phyloP scores from a whole-genome alignment of 306 rosid genomes.

The Cucumis sativus region DNA sequence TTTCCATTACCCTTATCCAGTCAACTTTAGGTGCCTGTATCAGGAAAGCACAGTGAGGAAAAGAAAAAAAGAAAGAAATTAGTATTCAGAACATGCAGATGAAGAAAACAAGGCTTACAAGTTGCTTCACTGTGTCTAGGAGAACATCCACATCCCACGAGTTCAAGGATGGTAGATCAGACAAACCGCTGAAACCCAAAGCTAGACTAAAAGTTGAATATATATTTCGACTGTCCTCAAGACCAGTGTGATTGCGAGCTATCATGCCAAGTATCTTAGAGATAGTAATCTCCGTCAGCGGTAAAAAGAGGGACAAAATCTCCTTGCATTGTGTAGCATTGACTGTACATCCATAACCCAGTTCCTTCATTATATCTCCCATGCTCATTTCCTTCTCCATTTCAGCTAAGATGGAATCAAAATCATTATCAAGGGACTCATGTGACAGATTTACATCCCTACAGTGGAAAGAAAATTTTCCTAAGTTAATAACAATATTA shows the following conservation, averaged over 20 bases:
- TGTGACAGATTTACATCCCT: conserved; percentile 65
- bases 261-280: conserved; percentile 83
- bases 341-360: conserved; percentile 94
- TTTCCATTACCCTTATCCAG: conserved; percentile 72
- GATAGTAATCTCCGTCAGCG: conserved; percentile 59
- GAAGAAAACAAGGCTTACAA: conserved; percentile 35
- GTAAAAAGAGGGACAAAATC: conserved; percentile 77
- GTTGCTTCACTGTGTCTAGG: conserved; percentile 62
- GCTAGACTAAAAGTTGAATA: conserved; percentile 60
- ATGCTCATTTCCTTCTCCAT: conserved; percentile 92
- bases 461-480: conserved; percentile 10
- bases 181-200: conserved; percentile 42
- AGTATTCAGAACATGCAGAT: neutral
- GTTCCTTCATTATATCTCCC: conserved; percentile 93
- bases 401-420: conserved; percentile 90
- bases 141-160: conserved; percentile 95
- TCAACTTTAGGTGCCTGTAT: conserved; percentile 76
- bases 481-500: conserved; percentile 6
- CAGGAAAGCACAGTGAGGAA: conserved; percentile 14
- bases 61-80: neutral
- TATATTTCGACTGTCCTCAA: conserved; percentile 69
- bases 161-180: conserved; percentile 59
- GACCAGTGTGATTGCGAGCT: conserved; percentile 59
- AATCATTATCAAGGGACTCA: conserved; percentile 59
- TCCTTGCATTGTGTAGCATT: conserved; percentile 76